A percentile compares a stretch with the other conserved stretches of the same genome.
These are phyloP conservation scores for Phanerochaete carnosa DNA, from an alignment of 768 basidiomycete species.

Conservation along the genomic window DNA sequence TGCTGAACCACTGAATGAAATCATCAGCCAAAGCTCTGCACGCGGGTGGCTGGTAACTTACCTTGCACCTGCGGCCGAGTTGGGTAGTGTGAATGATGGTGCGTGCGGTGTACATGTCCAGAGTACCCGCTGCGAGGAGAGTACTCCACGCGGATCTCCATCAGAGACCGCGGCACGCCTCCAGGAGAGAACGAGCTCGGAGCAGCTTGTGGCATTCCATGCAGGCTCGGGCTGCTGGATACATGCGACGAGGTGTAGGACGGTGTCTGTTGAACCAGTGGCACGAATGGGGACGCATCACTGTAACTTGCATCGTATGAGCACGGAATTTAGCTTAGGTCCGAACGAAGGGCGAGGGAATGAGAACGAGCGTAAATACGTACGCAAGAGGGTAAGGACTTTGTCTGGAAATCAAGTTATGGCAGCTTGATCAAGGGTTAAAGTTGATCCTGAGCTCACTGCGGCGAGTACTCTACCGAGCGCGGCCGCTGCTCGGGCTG, in stretches of 20 bases:
- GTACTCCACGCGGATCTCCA: not conserved
- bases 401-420: not conserved
- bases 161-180: not conserved
- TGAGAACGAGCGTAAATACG: not conserved
- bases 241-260: not conserved
- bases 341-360: not conserved
- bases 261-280: conserved; percentile 3
- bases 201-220: not conserved
- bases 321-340: not conserved
- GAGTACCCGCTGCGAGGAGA: not conserved
- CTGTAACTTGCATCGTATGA: not conserved
- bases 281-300: conserved; percentile 4
- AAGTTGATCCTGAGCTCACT: not conserved
- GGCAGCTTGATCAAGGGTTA: not conserved
- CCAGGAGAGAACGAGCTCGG: not conserved
- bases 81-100: not conserved
- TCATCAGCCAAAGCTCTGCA: not conserved
- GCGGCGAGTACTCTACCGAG: not conserved
- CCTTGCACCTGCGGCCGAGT: not conserved
- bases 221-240: not conserved
- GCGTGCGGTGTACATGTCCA: not conserved
- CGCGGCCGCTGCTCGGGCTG: not conserved
- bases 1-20: not conserved
- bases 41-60: not conserved
- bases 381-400: conserved; percentile 4